Base-by-base conservation (phyloP, 805 yeast species). In the Yamadazyma endophytica region DNA sequence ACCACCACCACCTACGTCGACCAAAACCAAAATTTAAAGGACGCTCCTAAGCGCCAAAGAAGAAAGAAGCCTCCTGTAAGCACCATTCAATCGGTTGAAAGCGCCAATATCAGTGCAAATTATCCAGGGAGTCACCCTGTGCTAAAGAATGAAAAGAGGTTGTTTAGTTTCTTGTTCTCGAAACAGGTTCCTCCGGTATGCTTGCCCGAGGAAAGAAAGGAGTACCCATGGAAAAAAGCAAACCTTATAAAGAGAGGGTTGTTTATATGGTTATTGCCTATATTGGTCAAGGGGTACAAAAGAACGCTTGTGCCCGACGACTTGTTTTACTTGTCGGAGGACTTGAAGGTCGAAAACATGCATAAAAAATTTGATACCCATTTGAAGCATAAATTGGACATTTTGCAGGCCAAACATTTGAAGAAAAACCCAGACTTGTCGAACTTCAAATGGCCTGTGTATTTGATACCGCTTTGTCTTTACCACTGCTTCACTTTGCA, bases 121-220 rank as follows among this genome's bases (percentile, higher is more conserved):
- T 13, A 28, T 13, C 21, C 25, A 16, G 31, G 28, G 12, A 5
- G 21, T 3, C 17, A 13, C 5, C 9, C 17, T 32, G 33, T 17
- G 18, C n/a, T 33, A 70, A 34, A 44, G 48, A 70, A 43, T 64
- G 77, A 78, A 45, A 66, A 64, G 37, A 58, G 84, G 37, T 28
- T 69, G 28, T 69, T 79, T 36, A 62, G 78, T 1, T 71, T 70
- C 34, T 35, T 77, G 18, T 67, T 77, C 41, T 47, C 73, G 15
- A 73, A 63, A 24, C 54, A 62, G 17, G 65, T 75, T 0, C 78
- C 80, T 0, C 70, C 71, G 1, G 48, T 78, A 3, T 77, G 79
- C 1, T 20, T 45, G 5, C 67, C 62, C 5, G 75, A 70, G 8
- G 83, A 79, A 37, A 56, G 84, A 35, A 52, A 46, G 14, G 46